A percentile compares a stretch with the other conserved stretches of the same genome.
Evolutionary conservation across 768 basidiomycete species (phyloP).

Genomic region (Boletus rex-veris): DNA sequence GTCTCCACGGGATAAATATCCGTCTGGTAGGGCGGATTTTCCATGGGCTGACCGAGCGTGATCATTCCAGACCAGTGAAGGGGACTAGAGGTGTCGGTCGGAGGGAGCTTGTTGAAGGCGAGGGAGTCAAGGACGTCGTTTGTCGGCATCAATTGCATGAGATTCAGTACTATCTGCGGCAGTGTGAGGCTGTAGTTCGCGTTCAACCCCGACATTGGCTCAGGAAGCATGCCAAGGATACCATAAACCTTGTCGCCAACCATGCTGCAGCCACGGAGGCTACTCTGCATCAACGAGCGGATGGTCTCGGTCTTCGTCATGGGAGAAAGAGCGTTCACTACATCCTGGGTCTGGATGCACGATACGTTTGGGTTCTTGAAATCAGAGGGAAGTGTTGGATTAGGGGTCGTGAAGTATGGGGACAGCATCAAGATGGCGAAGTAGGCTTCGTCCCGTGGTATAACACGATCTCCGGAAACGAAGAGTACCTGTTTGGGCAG

Average conservation of each 20-base stretch:
- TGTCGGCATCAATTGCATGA: slow-evolving; percentile 3
- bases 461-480: slow-evolving; percentile 2
- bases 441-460: slow-evolving; percentile 1
- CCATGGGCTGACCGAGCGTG: background rate
- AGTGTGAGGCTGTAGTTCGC: background rate
- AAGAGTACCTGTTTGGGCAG: slow-evolving; percentile 1
- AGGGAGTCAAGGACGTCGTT: slow-evolving; percentile 7
- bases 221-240: slow-evolving; percentile 3
- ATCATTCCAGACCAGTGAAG: slow-evolving; percentile 6
- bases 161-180: background rate
- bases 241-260: slow-evolving; percentile 4
- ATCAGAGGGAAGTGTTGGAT: background rate
- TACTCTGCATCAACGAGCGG: slow-evolving; percentile 6
- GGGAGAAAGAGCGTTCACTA: slow-evolving; percentile 5
- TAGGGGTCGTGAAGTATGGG: slow-evolving; percentile 1
- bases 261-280: background rate
- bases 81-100: background rate
- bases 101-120: slow-evolving; percentile 1
- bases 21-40: slow-evolving; percentile 5
- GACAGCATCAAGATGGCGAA: slow-evolving; percentile 2
- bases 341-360: background rate
- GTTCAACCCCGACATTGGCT: background rate
- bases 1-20: background rate
- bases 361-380: background rate
- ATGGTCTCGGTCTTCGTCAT: background rate